Percentiles rank a stretch among this genome's conserved stretches.
phyloP scores from a whole-genome alignment of 2,329 filamentous ascomycete genomes.

The Epichloe festucae region DNA sequence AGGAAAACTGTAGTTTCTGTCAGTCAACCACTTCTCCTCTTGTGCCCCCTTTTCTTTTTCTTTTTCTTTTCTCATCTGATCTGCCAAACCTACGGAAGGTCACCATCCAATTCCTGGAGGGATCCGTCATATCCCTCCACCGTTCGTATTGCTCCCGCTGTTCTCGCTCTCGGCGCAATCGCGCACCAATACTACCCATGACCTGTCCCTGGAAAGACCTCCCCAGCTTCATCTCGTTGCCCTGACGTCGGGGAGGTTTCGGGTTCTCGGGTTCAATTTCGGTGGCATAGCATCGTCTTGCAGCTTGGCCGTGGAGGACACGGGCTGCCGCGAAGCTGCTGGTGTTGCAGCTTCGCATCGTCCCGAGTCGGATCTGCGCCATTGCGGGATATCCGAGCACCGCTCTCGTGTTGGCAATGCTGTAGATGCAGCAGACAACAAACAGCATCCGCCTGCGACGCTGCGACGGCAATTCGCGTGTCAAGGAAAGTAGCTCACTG shows the following conservation, averaged over 20 bases:
- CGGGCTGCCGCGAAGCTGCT: constrained; percentile 10
- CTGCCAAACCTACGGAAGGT: constrained; percentile 35
- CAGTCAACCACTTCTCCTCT: constrained; percentile 1
- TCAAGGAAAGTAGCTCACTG: not conserved
- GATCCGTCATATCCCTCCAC: constrained; percentile 27
- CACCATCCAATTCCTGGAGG: constrained; percentile 34
- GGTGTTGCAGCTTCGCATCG: constrained; percentile 9
- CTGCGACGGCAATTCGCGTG: not conserved
- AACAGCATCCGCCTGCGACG: not conserved
- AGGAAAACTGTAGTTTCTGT: constrained; percentile 32
- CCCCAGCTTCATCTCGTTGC: constrained; percentile 25
- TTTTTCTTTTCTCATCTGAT: not conserved
- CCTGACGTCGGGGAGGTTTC: constrained; percentile 16
- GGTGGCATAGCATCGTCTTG: constrained; percentile 20
- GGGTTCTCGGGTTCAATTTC: constrained; percentile 23
- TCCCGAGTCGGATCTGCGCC: constrained; percentile 21
- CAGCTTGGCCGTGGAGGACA: constrained; percentile 9
- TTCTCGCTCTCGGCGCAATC: constrained; percentile 40
- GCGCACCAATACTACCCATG: constrained; percentile 42
- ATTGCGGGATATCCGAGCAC: constrained; percentile 11
- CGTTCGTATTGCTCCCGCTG: constrained; percentile 38
- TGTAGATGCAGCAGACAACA: not conserved
- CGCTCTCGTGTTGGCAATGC: not conserved
- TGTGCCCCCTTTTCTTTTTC: not conserved
- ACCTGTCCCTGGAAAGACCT: constrained; percentile 45